Evolutionary conservation across 805 yeast species (phyloP), one percentile per base, ranked within the genome.

Genomic region (Groenewaldozyma salmanticensis): DNA sequence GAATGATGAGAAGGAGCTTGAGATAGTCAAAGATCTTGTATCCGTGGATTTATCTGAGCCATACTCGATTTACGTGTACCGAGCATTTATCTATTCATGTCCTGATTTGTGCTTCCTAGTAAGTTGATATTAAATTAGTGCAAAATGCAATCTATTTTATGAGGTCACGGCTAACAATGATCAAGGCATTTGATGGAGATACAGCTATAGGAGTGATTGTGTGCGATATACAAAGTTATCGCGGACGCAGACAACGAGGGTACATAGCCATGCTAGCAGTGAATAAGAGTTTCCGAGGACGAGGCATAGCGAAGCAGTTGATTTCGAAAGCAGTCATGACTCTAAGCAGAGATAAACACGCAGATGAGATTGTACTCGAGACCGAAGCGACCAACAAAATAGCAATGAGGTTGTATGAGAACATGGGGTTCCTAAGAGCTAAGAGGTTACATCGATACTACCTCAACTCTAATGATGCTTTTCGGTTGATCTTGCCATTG

Each of bases 261-360:
- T 92, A 92, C 55, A 88, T 92, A 21, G 98, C 96, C 2, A 92
- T 92, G 98, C 64, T 92, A 41, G 95, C 94, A 0, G 94, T 90
- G 9, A 78, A 79, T 38, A 75, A 77, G 31, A 57, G 62, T 13
- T 78, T 70, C 56, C 66, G 98, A 42, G 88, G 94, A 2, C 66
- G 64, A 34, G 95, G 96, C 1, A 81, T 88, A 36, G 96, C 96
- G 2, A 87, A 87, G 15, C 66, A 68, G 36, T 52, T 66, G 42
- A 75, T 81, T 4, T 70, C 90, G 3, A 72, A 72, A 13, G 70
- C 70, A 31, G 82, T 92, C 88, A n/a, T n/a, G n/a, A 16, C 21
- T n/a, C 15, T 21, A 9, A 9, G 7, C 29, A 69, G 70, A 4
- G 55, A 63, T 38, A 70, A 71, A 44, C 64, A 73, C 1, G 85